Evolutionary conservation across 345 rosid species (phyloP).

Genomic region (Angophora floribunda): DNA sequence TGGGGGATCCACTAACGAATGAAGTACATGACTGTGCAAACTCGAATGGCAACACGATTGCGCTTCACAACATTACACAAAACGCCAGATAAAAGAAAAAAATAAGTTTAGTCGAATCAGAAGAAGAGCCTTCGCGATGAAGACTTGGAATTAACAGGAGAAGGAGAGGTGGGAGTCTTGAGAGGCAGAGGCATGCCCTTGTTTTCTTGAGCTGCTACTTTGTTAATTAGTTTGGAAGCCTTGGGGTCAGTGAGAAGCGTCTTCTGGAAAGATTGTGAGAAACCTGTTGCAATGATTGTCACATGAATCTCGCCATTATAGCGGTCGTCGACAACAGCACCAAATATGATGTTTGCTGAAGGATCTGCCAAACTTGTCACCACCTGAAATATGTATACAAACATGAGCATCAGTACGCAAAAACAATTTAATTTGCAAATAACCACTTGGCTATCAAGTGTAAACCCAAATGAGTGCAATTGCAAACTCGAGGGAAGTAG

Average conservation of each 20-base stretch:
- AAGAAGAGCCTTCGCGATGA: conserved; percentile 74
- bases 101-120: conserved; percentile 10
- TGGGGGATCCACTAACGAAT: background rate
- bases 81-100: background rate
- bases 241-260: conserved; percentile 67
- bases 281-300: conserved; percentile 92
- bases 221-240: conserved; percentile 54
- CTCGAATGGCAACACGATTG: background rate
- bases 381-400: conserved; percentile 35
- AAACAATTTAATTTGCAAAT: background rate
- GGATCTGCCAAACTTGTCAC: conserved; percentile 98
- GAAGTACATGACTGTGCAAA: background rate
- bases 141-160: conserved; percentile 39
- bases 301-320: conserved; percentile 94
- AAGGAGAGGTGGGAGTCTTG: conserved; percentile 29
- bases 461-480: background rate
- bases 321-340: conserved; percentile 96
- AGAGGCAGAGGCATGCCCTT: conserved; percentile 43
- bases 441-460: background rate
- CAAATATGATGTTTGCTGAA: conserved; percentile 97
- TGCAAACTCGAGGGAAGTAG: background rate
- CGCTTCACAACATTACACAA: background rate
- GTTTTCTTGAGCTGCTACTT: conserved; percentile 41
- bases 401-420: background rate
- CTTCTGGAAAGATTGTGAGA: conserved; percentile 93